phyloP scores from a whole-genome alignment of 2,329 filamentous ascomycete genomes.

The Microascus cirrosus region DNA sequence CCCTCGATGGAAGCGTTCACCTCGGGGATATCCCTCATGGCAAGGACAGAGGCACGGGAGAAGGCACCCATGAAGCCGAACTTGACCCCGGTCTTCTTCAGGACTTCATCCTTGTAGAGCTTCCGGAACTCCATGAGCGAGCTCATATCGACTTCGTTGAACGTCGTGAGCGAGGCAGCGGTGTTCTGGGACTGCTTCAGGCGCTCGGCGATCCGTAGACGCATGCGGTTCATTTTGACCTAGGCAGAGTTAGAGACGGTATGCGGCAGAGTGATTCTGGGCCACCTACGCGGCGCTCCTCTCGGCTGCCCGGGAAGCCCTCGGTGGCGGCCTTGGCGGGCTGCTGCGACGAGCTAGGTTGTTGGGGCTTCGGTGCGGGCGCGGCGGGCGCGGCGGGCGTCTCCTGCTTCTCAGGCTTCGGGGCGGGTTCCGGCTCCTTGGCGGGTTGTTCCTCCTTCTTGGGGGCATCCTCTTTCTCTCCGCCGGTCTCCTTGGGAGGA shows the following conservation, averaged over 20 bases:
- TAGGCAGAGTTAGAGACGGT: neutral
- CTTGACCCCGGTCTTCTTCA: constrained; percentile 95
- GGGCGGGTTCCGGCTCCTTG: constrained; percentile 21
- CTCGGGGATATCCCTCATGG: constrained; percentile 88
- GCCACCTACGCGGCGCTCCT: constrained; percentile 70
- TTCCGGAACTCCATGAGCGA: constrained; percentile 95
- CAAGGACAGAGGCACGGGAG: constrained; percentile 76
- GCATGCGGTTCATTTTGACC: constrained; percentile 99
- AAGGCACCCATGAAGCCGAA: constrained; percentile 99
- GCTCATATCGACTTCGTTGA: constrained; percentile 99
- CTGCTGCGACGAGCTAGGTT: neutral
- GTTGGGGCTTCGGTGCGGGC: constrained; percentile 21
- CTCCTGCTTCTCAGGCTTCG: constrained; percentile 27
- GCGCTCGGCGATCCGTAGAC: constrained; percentile 89
- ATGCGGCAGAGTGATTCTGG: neutral
- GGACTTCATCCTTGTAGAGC: constrained; percentile 88
- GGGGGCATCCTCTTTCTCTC: constrained; percentile 1
- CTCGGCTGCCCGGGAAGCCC: constrained; percentile 40
- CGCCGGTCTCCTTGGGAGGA: neutral
- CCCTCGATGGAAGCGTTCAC: constrained; percentile 98
- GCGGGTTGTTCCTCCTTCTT: constrained; percentile 42
- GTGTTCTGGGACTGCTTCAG: constrained; percentile 99
- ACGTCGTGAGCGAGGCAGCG: constrained; percentile 90
- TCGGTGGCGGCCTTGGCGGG: neutral
- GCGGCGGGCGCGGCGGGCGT: constrained; percentile 7